Evolutionary conservation across 495 filamentous ascomycete species (phyloP).

Genomic region (Aspergillus diversus): DNA sequence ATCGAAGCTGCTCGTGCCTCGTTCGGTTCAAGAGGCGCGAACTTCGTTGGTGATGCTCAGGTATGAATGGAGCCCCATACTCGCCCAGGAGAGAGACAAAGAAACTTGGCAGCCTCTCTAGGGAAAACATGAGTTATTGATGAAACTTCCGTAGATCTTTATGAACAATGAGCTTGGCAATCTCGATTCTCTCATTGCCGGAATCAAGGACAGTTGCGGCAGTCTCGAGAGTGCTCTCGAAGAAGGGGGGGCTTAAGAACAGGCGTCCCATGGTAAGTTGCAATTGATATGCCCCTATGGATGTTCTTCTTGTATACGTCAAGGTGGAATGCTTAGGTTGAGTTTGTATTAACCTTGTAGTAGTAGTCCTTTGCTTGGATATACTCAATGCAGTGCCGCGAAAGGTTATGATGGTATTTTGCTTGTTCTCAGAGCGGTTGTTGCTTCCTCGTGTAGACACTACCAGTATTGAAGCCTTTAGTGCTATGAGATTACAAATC

Average conservation of each 20-base stretch:
- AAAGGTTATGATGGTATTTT: neutral
- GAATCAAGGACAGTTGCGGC: neutral
- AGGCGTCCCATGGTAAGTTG: neutral
- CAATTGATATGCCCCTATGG: neutral
- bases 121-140: neutral
- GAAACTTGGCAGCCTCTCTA: neutral
- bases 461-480: neutral
- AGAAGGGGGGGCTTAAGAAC: neutral
- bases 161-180: neutral
- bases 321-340: neutral
- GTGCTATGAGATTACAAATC: neutral
- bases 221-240: neutral
- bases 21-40: neutral
- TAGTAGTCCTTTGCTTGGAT: neutral
- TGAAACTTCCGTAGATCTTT: neutral
- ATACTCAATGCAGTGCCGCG: neutral
- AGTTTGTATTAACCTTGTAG: neutral
- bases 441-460: neutral
- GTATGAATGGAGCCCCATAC: neutral
- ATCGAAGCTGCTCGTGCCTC: neutral
- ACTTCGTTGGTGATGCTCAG: neutral
- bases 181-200: neutral
- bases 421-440: neutral
- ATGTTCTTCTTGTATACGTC: neutral
- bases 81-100: too few relatives aligned